phyloP scores from a whole-genome alignment of 2,329 filamentous ascomycete genomes.

The Amauroascus niger region DNA sequence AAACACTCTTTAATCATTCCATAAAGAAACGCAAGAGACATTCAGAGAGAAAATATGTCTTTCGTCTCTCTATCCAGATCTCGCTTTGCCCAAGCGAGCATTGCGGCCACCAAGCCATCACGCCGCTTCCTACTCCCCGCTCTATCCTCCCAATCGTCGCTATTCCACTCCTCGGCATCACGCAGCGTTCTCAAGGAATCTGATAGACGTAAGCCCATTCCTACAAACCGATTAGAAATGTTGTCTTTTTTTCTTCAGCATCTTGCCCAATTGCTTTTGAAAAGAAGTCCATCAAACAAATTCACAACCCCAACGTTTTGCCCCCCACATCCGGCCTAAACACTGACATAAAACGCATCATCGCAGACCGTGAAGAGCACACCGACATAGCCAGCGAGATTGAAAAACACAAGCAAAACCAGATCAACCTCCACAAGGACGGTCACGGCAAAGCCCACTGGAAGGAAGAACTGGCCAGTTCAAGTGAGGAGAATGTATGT shows the following conservation, averaged over 20 bases:
- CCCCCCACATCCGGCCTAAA: no score
- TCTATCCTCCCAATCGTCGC: background rate
- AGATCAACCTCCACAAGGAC: constrained; percentile 40
- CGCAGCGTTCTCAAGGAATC: constrained; percentile 28
- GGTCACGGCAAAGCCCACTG: constrained; percentile 57
- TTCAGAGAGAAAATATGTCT: constrained; percentile 24
- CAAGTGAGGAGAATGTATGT: constrained; percentile 65
- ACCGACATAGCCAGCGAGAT: constrained; percentile 34
- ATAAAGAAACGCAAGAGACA: background rate
- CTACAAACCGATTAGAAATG: background rate
- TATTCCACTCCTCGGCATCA: constrained; percentile 25
- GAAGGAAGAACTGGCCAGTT: constrained; percentile 66
- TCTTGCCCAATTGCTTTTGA: no score
- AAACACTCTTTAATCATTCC: background rate
- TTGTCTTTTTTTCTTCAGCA: no score
- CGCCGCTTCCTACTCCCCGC: constrained; percentile 1
- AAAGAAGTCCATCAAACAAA: no score
- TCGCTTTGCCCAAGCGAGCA: constrained; percentile 13
- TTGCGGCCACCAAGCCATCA: constrained; percentile 15
- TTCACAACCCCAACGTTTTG: background rate
- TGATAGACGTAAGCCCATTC: constrained; percentile 25
- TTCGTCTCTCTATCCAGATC: constrained; percentile 25
- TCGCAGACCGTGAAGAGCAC: constrained; percentile 4
- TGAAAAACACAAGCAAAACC: constrained; percentile 54
- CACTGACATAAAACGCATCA: no score